A percentile compares a stretch with the other conserved stretches of the same genome.
Evolutionary conservation across 2,329 filamentous ascomycete species (phyloP).

Genomic region (Raffaelea albimanens): DNA sequence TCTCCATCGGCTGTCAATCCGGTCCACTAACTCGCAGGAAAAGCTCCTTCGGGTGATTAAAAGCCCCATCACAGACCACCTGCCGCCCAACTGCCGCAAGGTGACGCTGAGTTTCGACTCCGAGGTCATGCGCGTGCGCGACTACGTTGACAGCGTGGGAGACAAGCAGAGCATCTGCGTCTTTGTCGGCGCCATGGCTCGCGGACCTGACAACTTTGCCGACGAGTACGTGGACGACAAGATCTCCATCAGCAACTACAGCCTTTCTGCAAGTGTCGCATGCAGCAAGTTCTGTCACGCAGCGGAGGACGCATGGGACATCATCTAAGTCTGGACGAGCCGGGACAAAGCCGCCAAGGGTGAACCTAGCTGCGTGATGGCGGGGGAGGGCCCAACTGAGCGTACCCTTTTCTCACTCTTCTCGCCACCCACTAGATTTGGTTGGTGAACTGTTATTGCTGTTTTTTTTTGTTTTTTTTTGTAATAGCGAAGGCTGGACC

Average conservation of each 20-base stretch:
- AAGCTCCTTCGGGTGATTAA: constrained; percentile 96
- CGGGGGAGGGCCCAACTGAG: too few relatives aligned
- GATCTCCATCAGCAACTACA: constrained; percentile 97
- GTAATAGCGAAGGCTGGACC: not conserved
- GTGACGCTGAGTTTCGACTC: constrained; percentile 94
- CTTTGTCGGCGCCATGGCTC: constrained; percentile 97
- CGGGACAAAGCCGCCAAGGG: too few relatives aligned
- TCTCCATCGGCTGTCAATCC: constrained; percentile 88
- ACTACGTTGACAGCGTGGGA: constrained; percentile 74
- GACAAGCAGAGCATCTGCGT: constrained; percentile 91
- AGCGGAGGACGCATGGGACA: constrained; percentile 90
- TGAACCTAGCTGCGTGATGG: too few relatives aligned
- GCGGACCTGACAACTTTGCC: constrained; percentile 90
- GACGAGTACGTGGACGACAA: constrained; percentile 92
- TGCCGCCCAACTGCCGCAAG: constrained; percentile 95
- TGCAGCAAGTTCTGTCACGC: constrained; percentile 99
- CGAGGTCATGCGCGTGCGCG: constrained; percentile 73
- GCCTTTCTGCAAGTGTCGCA: constrained; percentile 90
- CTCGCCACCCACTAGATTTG: too few relatives aligned
- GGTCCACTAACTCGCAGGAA: constrained; percentile 93
- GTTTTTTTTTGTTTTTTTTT: not conserved
- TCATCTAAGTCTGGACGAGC: constrained; percentile 55
- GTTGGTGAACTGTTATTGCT: not conserved
- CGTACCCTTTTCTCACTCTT: too few relatives aligned
- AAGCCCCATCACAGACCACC: constrained; percentile 94